Evolutionary conservation across 768 basidiomycete genomes (phyloP).

Genomic region (Termitomyces sp.): DNA sequence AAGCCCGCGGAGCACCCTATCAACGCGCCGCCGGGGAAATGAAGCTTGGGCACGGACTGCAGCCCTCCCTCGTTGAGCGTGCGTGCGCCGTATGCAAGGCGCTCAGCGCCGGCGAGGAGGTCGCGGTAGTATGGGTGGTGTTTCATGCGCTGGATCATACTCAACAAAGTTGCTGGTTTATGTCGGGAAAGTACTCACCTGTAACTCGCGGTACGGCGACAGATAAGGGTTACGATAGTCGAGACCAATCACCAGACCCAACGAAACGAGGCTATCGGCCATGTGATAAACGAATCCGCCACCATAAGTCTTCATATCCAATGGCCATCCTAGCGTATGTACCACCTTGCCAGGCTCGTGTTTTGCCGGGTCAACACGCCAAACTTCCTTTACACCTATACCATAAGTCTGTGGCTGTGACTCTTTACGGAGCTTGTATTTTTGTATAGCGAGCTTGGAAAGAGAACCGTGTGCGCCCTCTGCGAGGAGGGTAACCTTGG

Average conservation of each 20-base stretch:
- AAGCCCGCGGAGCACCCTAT: constrained; percentile 96
- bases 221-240: constrained; percentile 95
- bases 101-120: constrained; percentile 66
- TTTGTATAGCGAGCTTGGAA: constrained; percentile 69
- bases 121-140: constrained; percentile 89
- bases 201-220: constrained; percentile 88
- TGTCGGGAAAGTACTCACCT: constrained; percentile 42
- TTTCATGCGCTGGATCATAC: constrained; percentile 60
- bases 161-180: neutral
- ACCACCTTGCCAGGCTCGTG: constrained; percentile 78
- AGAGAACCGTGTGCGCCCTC: constrained; percentile 95
- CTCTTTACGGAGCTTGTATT: constrained; percentile 67
- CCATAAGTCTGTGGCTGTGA: constrained; percentile 91
- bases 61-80: constrained; percentile 90
- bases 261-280: constrained; percentile 82
- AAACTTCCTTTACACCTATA: constrained; percentile 95
- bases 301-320: constrained; percentile 80
- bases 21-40: constrained; percentile 92
- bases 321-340: constrained; percentile 93
- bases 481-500: constrained; percentile 87
- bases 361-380: constrained; percentile 67
- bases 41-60: constrained; percentile 78
- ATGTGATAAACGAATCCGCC: constrained; percentile 97
- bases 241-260: constrained; percentile 89
- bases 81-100: constrained; percentile 89